A percentile compares a stretch with the other conserved stretches of the same genome.
Conservation (phyloP, 2,329 filamentous ascomycete species). For the Dactylellina sp. region DNA sequence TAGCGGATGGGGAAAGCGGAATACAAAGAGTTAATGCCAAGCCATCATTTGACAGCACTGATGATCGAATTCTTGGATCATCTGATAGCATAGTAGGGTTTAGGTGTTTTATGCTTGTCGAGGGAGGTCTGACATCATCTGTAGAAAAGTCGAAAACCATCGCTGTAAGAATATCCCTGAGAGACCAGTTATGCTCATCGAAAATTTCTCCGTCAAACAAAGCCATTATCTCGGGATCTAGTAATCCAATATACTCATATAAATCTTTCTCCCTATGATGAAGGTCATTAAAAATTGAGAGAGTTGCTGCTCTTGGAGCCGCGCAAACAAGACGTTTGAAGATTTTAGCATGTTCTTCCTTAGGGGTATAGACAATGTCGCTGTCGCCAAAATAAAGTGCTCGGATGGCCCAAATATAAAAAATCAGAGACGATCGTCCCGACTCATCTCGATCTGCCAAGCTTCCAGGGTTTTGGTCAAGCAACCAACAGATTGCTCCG, state of each 20-base stretch:
- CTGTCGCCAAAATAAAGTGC: no score
- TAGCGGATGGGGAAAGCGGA: no score
- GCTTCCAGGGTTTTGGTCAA: no score
- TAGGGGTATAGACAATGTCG: no score
- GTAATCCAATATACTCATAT: not conserved
- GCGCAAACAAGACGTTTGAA: not conserved
- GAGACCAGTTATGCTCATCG: constrained; percentile 16
- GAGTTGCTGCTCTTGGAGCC: not conserved
- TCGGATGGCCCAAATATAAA: no score
- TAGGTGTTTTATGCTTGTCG: not conserved
- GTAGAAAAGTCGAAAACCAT: not conserved
- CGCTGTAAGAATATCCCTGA: not conserved
- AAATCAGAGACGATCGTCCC: no score
- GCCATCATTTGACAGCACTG: no score
- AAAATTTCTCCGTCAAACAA: not conserved
- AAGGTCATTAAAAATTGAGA: not conserved
- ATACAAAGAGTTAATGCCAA: no score
- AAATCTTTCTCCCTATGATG: not conserved
- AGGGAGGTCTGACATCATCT: not conserved
- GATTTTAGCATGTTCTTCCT: not conserved
- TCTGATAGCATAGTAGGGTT: no score
- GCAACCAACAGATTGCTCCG: no score
- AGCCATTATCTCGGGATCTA: not conserved
- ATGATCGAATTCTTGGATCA: no score
- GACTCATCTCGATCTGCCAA: no score